phyloP scores from a whole-genome alignment of 441 rosid genomes.

The Mallotus repandus region DNA sequence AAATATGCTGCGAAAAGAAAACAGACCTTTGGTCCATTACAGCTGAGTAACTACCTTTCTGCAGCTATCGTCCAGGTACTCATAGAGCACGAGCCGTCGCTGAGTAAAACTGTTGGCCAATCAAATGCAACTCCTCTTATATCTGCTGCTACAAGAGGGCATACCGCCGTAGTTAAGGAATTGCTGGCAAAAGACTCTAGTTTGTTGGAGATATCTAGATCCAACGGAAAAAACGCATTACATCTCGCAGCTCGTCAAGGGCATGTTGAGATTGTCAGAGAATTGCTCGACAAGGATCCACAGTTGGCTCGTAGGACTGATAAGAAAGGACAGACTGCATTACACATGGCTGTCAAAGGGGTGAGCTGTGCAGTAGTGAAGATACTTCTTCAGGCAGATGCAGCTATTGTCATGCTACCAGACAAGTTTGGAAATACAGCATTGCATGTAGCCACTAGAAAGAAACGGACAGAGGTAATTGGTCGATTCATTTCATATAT shows the following conservation, averaged over 20 bases:
- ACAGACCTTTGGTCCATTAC: background rate
- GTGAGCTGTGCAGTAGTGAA: slow-evolving; percentile 55
- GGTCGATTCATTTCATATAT: background rate
- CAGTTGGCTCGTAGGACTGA: slow-evolving; percentile 76
- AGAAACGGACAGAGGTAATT: slow-evolving; percentile 71
- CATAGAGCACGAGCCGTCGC: slow-evolving; percentile 51
- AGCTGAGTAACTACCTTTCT: slow-evolving; percentile 24
- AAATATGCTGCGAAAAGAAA: background rate
- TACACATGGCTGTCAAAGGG: slow-evolving; percentile 95
- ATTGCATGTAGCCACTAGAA: slow-evolving; percentile 78
- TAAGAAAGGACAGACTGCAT: slow-evolving; percentile 91
- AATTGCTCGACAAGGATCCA: slow-evolving; percentile 60
- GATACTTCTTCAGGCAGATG: slow-evolving; percentile 67
- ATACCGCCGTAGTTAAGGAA: slow-evolving; percentile 51
- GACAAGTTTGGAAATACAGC: slow-evolving; percentile 82
- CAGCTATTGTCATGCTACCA: slow-evolving; percentile 75
- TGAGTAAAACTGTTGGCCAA: slow-evolving; percentile 76
- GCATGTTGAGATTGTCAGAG: slow-evolving; percentile 71
- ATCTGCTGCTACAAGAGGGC: slow-evolving; percentile 81
- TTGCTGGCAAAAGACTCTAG: slow-evolving; percentile 61
- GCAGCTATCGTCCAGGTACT: slow-evolving; percentile 80
- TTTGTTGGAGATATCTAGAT: slow-evolving; percentile 56
- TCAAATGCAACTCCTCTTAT: slow-evolving; percentile 81
- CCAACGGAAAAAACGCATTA: slow-evolving; percentile 83
- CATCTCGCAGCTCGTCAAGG: slow-evolving; percentile 92